Evolutionary conservation across 768 basidiomycete genomes (phyloP).

Genomic region (Astraeus odoratus): DNA sequence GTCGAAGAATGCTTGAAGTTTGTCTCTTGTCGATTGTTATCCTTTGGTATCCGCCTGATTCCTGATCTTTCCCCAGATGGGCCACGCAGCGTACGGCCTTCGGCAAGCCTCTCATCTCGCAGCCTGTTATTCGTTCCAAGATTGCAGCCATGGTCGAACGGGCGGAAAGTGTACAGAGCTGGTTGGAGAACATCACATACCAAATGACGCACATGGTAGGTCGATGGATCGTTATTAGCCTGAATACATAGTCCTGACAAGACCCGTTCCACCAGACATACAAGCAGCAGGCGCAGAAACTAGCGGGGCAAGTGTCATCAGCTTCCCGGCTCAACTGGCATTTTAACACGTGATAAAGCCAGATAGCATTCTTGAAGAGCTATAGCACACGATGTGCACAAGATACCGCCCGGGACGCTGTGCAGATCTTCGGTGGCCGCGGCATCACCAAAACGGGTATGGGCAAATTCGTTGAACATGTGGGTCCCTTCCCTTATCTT

Average conservation of each 20-base stretch:
- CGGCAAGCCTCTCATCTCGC: constrained; percentile 77
- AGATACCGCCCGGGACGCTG: constrained; percentile 74
- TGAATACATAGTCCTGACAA: constrained; percentile 3
- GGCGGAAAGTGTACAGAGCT: constrained; percentile 73
- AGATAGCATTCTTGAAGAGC: constrained; percentile 77
- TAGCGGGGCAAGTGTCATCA: constrained; percentile 53
- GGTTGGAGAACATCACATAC: constrained; percentile 81
- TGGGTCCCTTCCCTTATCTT: constrained; percentile 16
- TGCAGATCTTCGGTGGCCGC: constrained; percentile 77
- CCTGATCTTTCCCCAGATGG: constrained; percentile 53
- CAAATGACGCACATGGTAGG: constrained; percentile 81
- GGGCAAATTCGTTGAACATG: constrained; percentile 54
- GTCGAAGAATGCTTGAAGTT: constrained; percentile 83
- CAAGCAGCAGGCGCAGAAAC: constrained; percentile 61
- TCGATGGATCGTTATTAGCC: not conserved
- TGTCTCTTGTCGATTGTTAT: constrained; percentile 11
- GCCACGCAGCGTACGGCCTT: constrained; percentile 84
- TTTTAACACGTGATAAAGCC: constrained; percentile 30
- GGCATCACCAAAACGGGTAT: constrained; percentile 76
- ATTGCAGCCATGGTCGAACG: constrained; percentile 86
- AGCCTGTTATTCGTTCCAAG: constrained; percentile 84
- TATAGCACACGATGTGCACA: constrained; percentile 69
- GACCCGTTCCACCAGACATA: constrained; percentile 41
- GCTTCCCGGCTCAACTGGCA: not conserved
- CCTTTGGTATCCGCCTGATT: too few relatives aligned